Conservation (phyloP, 495 filamentous ascomycete species). For the Aspergillus olivimuriae region DNA sequence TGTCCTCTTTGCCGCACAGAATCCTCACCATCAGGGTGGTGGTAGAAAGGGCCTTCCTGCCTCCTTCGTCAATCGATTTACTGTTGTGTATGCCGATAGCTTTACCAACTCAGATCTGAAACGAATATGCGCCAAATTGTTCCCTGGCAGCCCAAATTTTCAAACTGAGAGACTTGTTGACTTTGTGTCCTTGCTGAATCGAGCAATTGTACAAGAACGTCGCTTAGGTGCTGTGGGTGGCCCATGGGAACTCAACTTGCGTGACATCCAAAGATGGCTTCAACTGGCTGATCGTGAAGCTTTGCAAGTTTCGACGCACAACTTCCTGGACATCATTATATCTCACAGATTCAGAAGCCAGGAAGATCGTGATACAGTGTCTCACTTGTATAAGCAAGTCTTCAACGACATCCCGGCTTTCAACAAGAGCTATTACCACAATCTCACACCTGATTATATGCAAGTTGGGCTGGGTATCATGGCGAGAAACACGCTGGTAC, state of each 20-base stretch:
- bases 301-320: conserved; percentile 49
- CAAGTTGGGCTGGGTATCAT: conserved; percentile 79
- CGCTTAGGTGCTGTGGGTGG: conserved; percentile 72
- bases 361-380: conserved; percentile 57
- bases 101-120: conserved; percentile 76
- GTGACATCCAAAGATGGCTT: conserved; percentile 88
- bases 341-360: conserved; percentile 77
- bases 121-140: conserved; percentile 72
- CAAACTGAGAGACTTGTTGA: conserved; percentile 60
- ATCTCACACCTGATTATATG: conserved; percentile 58
- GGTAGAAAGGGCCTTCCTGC: conserved; percentile 91
- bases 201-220: conserved; percentile 56
- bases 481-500: conserved; percentile 48
- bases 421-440: conserved; percentile 50
- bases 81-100: conserved; percentile 90
- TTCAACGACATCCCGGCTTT: conserved; percentile 37
- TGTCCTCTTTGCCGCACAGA: conserved; percentile 91
- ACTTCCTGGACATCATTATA: conserved; percentile 79
- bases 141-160: conserved; percentile 50
- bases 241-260: conserved; percentile 96
- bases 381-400: conserved; percentile 53
- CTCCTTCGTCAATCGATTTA: conserved; percentile 97
- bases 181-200: conserved; percentile 74
- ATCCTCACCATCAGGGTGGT: conserved; percentile 94
- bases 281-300: conserved; percentile 51